Conservation (phyloP, 1,284 basidiomycete genomes). For the Pseudozyma sp. region DNA sequence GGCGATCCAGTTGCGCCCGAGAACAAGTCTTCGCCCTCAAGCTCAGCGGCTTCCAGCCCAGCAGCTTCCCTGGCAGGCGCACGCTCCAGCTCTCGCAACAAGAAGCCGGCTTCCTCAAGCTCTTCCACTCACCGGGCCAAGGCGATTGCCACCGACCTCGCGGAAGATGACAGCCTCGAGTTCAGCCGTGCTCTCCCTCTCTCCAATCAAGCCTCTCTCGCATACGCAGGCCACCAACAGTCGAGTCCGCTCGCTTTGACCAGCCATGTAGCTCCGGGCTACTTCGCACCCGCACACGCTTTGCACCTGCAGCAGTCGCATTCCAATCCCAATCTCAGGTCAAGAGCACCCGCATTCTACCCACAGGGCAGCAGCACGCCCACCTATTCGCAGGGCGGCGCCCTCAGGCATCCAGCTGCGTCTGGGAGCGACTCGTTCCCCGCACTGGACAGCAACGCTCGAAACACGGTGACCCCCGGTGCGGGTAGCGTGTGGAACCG, state of each 20-base stretch:
- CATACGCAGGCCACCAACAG: slow-evolving; percentile 16
- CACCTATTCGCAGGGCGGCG: slow-evolving; percentile 18
- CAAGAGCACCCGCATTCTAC: slow-evolving; percentile 35
- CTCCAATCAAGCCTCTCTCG: neutral
- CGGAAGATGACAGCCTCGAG: slow-evolving; percentile 30
- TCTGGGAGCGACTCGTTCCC: slow-evolving; percentile 23
- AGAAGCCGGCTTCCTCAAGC: slow-evolving; percentile 20
- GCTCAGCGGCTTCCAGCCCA: slow-evolving; percentile 28
- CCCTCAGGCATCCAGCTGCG: slow-evolving; percentile 19
- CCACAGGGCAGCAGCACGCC: slow-evolving; percentile 35
- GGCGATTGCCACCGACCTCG: neutral
- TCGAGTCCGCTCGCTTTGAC: slow-evolving; percentile 30
- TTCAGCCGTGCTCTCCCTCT: slow-evolving; percentile 31
- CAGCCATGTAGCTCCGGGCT: slow-evolving; percentile 11
- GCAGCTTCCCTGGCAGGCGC: slow-evolving; percentile 18
- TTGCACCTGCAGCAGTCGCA: slow-evolving; percentile 37
- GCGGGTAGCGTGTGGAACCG: slow-evolving; percentile 12
- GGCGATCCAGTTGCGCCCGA: neutral
- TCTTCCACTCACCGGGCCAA: slow-evolving; percentile 4
- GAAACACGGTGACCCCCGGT: neutral
- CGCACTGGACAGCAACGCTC: slow-evolving; percentile 11
- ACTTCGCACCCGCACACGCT: slow-evolving; percentile 14
- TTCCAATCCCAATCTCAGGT: slow-evolving; percentile 38
- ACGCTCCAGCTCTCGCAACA: slow-evolving; percentile 5
- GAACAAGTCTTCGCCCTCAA: slow-evolving; percentile 13